These are phyloP conservation scores for Xylariaceae sp. DNA, from an alignment of 2,329 filamentous ascomycete species.

Conservation along the genomic window DNA sequence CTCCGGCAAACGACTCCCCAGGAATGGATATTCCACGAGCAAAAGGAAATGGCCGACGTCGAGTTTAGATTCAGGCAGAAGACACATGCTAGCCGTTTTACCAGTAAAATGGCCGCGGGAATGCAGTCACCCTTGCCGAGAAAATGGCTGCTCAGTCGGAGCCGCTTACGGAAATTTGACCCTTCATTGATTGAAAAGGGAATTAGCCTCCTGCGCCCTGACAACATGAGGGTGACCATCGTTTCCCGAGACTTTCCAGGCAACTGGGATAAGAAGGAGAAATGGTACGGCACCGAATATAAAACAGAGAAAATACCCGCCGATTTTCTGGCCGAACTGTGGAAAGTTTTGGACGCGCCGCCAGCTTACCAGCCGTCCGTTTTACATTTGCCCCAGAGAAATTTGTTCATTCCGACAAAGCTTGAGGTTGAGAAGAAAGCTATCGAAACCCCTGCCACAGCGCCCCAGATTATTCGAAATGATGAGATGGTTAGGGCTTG, in stretches of 20 bases:
- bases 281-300: conserved; percentile 98
- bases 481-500: conserved; percentile 76
- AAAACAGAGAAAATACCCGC: conserved; percentile 71
- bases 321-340: conserved; percentile 67
- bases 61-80: conserved; percentile 96
- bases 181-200: conserved; percentile 68
- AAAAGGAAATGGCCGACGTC: conserved; percentile 83
- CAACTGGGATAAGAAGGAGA: conserved; percentile 80
- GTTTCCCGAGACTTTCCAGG: conserved; percentile 80
- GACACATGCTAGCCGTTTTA: conserved; percentile 81
- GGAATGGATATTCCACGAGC: conserved; percentile 91
- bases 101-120: conserved; percentile 72
- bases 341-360: conserved; percentile 54
- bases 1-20: conserved; percentile 74
- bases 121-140: conserved; percentile 90
- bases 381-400: conserved; percentile 83
- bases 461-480: conserved; percentile 78
- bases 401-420: conserved; percentile 91
- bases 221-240: conserved; percentile 83
- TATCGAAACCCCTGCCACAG: conserved; percentile 64
- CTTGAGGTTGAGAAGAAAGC: conserved; percentile 94
- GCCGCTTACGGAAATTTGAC: conserved; percentile 73
- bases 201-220: conserved; percentile 68
- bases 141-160: conserved; percentile 81
- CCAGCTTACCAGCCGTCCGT: conserved; percentile 57